phyloP scores from a whole-genome alignment of 148 eudicot genomes.

The Talinum fruticosum region DNA sequence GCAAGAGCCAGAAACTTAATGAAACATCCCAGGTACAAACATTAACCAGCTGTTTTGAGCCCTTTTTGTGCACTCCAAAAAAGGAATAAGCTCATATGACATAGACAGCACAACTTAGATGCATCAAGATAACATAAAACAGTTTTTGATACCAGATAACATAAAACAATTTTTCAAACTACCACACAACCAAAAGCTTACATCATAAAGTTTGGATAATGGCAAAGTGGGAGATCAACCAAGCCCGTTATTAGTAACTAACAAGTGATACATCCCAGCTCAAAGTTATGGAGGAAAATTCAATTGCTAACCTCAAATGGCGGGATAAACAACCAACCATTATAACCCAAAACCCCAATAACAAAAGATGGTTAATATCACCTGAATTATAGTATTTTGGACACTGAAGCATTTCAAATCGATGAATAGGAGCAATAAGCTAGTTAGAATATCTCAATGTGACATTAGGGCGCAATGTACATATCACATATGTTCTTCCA shows the following conservation, averaged over 20 bases:
- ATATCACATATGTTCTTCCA: not conserved
- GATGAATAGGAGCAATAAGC: not conserved
- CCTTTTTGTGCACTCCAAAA: not conserved
- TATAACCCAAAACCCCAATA: not conserved
- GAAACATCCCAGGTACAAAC: not conserved
- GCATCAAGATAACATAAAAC: no score
- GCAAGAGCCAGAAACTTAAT: not conserved
- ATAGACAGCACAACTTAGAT: not conserved
- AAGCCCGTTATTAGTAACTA: not conserved
- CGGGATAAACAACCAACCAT: not conserved
- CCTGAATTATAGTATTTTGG: not conserved
- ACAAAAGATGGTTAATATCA: not conserved
- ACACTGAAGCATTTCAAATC: not conserved
- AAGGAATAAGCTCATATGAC: not conserved
- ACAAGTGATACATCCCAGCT: constrained; percentile 1
- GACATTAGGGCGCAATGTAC: not conserved
- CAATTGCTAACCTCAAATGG: not conserved
- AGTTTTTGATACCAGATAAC: not conserved
- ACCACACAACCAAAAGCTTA: not conserved
- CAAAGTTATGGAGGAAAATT: not conserved
- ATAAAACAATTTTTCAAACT: not conserved
- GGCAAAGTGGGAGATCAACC: not conserved
- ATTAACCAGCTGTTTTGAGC: not conserved
- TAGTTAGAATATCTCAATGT: not conserved
- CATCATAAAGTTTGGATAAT: not conserved